Base-by-base conservation (phyloP, 2,329 filamentous ascomycete genomes). In the Rutstroemia sp. region DNA sequence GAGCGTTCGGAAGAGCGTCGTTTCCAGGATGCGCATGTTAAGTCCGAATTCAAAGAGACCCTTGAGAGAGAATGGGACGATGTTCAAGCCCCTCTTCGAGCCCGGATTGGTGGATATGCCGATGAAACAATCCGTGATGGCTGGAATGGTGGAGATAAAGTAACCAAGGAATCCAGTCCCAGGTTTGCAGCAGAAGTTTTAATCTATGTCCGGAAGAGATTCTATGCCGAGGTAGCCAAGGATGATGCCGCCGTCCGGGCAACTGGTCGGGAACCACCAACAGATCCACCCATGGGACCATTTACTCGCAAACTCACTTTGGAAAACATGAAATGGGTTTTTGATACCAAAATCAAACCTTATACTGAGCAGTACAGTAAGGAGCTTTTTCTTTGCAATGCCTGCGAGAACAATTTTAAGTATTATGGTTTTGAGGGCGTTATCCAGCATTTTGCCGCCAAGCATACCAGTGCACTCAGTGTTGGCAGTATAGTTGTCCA, bases 281-380 rank as follows among this genome's bases (percentile, higher is more conserved):
- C 68, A 9, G 81, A 86, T 59, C 76, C 78, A 7, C 72, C 74
- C 2, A 73, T 78, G 59, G 79, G 77, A 0, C 76, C 80, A 6
- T 80, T 77, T 63, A 82, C 78, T 25, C 77, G 81, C 67, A 85
- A 79, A 66, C 74, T 92, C 52, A 87, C 85, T 1, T 72, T 94
- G 62, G 88, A 92, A 67, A 90, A 92, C 66, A 91, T 94, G 88
- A 92, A 88, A 70, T 92, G 86, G 83, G 75, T 92, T 30, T 92
- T 88, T 68, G 88, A 92, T 65, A 81, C 81, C 62, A 91, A 90
- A 69, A 78, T 94, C 67, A 88, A 84, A 66, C 82, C 82, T 23
- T 72, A 82, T 54, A 89, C 86, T 2, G 85, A 90, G 60, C 72
- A 75, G 47, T 78, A 79, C 63, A 77, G 83, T 63, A 87, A 84